These are phyloP conservation scores for Epichloe hybrida DNA, from an alignment of 2,329 filamentous ascomycete species.

Conservation along the genomic window DNA sequence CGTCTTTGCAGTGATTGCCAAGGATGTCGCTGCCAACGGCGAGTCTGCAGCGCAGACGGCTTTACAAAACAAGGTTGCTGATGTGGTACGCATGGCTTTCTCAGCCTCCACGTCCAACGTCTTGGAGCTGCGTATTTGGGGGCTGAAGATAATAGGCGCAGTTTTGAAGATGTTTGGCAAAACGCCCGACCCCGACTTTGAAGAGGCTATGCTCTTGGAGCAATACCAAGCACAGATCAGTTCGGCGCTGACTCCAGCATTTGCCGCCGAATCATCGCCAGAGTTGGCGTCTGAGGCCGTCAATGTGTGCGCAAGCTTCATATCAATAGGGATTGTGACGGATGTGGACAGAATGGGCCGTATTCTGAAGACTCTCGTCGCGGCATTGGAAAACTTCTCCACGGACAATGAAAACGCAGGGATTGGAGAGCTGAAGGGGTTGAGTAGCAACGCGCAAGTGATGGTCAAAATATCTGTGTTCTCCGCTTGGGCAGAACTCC, in stretches of 20 bases:
- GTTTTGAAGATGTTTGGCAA: slow-evolving; percentile 93
- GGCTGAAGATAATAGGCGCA: slow-evolving; percentile 84
- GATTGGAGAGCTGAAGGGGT: slow-evolving; percentile 82
- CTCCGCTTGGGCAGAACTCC: slow-evolving; percentile 91
- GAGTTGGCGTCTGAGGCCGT: slow-evolving; percentile 92
- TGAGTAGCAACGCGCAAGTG: slow-evolving; percentile 90
- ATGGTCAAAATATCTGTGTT: slow-evolving; percentile 99
- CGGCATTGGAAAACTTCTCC: slow-evolving; percentile 84
- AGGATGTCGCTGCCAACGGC: slow-evolving; percentile 64
- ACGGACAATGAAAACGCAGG: slow-evolving; percentile 66
- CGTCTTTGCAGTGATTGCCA: slow-evolving; percentile 64
- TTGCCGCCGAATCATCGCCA: slow-evolving; percentile 88
- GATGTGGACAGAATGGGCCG: slow-evolving; percentile 98
- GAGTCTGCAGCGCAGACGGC: slow-evolving; percentile 66
- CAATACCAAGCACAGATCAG: slow-evolving; percentile 98
- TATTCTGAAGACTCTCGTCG: slow-evolving; percentile 85
- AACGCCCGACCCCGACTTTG: slow-evolving; percentile 88
- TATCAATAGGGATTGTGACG: slow-evolving; percentile 91
- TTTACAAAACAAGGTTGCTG: slow-evolving; percentile 71
- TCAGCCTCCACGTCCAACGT: slow-evolving; percentile 92
- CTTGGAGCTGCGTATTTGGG: slow-evolving; percentile 77
- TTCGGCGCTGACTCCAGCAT: slow-evolving; percentile 89
- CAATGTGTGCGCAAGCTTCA: slow-evolving; percentile 95
- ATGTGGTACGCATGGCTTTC: slow-evolving; percentile 93
- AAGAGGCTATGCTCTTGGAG: slow-evolving; percentile 91